These are phyloP conservation scores for Erodium moschatum DNA, from an alignment of 441 rosid species.

Conservation along the genomic window DNA sequence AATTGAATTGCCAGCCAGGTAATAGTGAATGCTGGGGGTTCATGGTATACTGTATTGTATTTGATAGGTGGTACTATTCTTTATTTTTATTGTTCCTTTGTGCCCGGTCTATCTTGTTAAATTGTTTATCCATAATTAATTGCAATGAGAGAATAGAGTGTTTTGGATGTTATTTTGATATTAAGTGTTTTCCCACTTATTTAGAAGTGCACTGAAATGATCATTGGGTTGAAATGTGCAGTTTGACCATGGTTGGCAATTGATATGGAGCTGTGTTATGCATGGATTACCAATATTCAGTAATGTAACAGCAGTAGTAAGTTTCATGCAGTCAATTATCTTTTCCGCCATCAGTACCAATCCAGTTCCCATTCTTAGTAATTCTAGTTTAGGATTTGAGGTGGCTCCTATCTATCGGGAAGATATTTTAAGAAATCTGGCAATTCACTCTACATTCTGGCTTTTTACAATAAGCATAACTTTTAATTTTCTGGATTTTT, in stretches of 20 bases:
- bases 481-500: constrained; percentile 22
- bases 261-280: constrained; percentile 65
- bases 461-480: not conserved
- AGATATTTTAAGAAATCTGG: not conserved
- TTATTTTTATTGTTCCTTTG: not conserved
- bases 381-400: not conserved
- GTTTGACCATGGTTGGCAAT: constrained; percentile 66
- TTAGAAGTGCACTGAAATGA: constrained; percentile 21
- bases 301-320: constrained; percentile 57
- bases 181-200: constrained; percentile 18
- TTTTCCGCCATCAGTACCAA: not conserved
- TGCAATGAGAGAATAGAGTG: not conserved
- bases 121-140: not conserved
- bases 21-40: not conserved
- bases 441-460: constrained; percentile 10
- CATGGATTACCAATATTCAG: constrained; percentile 80
- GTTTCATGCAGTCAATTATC: constrained; percentile 27
- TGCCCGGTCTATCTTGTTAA: not conserved
- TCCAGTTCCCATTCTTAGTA: not conserved
- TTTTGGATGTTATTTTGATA: constrained; percentile 13
- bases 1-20: not conserved
- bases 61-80: not conserved
- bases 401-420: not conserved
- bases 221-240: constrained; percentile 32
- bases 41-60: not conserved